phyloP scores from a whole-genome alignment of 2,329 filamentous ascomycete genomes.

The Harringtonia aguacate region DNA sequence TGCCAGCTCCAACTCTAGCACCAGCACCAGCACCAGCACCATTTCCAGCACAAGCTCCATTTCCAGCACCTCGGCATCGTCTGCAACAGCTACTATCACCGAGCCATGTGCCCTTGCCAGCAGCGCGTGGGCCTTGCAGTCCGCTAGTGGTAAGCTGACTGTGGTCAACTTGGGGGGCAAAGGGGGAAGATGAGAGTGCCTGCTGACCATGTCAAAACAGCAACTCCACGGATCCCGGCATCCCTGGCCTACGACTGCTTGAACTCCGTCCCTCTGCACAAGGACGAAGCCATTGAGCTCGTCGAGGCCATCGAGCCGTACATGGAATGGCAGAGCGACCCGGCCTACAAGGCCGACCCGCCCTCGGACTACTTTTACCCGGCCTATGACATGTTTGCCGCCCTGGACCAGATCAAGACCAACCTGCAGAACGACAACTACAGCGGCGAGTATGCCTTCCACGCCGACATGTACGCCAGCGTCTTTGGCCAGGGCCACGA shows the following conservation, averaged over 20 bases:
- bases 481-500: conserved; percentile 28
- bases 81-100: too few relatives aligned
- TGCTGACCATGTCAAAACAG: not conserved
- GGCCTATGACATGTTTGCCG: conserved; percentile 25
- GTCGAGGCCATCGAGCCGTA: conserved; percentile 28
- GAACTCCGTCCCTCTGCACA: conserved; percentile 28
- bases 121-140: conserved; percentile 10
- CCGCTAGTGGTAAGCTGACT: not conserved
- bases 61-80: not conserved
- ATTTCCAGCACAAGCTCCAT: not conserved
- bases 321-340: conserved; percentile 28
- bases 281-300: conserved; percentile 25
- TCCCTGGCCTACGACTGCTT: conserved; percentile 28
- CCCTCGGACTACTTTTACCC: conserved; percentile 26
- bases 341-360: conserved; percentile 26
- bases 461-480: conserved; percentile 26
- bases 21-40: conserved; percentile 3
- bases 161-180: too few relatives aligned
- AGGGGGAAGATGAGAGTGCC: too few relatives aligned
- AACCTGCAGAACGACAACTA: conserved; percentile 23
- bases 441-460: conserved; percentile 28
- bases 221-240: conserved; percentile 23
- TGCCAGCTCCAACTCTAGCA: conserved; percentile 1
- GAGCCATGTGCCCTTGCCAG: conserved; percentile 10
- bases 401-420: conserved; percentile 20